Percentiles rank a stretch among this genome's conserved stretches.
Conservation (phyloP, 2,329 filamentous ascomycete genomes). For the Fusarium gaditjirri region DNA sequence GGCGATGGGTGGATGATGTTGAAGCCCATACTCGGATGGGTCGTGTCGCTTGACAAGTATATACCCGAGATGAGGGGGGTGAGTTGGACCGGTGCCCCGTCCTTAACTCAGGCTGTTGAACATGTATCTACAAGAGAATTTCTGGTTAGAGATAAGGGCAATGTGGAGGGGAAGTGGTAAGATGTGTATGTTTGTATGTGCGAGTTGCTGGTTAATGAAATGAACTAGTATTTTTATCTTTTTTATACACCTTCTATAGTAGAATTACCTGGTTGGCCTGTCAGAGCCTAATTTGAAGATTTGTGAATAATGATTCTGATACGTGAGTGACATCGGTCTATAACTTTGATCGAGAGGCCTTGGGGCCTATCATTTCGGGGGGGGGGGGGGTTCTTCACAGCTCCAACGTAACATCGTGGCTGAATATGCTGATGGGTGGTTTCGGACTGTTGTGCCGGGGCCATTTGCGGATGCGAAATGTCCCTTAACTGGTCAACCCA, state of each 20-base stretch:
- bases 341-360: not conserved
- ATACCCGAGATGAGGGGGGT: conserved; percentile 42
- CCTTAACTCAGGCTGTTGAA: conserved; percentile 38
- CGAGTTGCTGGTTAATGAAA: conserved; percentile 46
- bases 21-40: conserved; percentile 39
- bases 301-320: not conserved
- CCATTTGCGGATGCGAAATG: not conserved
- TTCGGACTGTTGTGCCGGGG: not conserved
- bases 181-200: conserved; percentile 43
- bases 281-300: not conserved
- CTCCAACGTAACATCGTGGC: not conserved
- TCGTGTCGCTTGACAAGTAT: conserved; percentile 44
- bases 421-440: not conserved
- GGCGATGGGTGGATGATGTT: conserved; percentile 16
- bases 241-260: conserved; percentile 22
- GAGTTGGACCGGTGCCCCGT: conserved; percentile 34
- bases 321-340: not conserved
- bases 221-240: conserved; percentile 42
- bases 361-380: not conserved
- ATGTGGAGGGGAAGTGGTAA: conserved; percentile 16
- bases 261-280: conserved; percentile 6
- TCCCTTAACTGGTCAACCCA: too few species aligned
- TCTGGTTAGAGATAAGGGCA: conserved; percentile 18
- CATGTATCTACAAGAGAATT: conserved; percentile 42
- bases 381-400: not conserved